Percentiles rank a stretch among this genome's conserved stretches.
Conservation (phyloP, 2,329 filamentous ascomycete species). For the Coniochaeta sp. region DNA sequence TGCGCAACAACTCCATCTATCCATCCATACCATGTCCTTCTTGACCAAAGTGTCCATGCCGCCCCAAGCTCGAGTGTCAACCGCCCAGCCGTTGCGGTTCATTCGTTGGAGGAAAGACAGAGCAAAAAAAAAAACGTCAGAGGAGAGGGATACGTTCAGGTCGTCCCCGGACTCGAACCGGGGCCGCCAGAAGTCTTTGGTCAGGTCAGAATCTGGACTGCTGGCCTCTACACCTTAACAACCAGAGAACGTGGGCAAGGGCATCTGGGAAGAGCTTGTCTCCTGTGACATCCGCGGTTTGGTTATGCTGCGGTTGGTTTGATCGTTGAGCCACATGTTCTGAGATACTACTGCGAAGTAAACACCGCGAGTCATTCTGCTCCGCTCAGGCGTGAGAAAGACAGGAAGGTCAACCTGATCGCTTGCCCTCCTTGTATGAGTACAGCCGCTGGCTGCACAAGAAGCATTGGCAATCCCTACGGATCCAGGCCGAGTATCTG, state of each 20-base stretch:
- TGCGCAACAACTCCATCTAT: too few species aligned
- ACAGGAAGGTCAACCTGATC: not conserved
- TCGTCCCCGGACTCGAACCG: conserved; percentile 1
- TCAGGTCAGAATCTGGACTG: not conserved
- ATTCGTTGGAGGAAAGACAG: too few species aligned
- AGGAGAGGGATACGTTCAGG: not conserved
- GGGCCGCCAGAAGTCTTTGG: not conserved
- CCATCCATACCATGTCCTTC: too few species aligned
- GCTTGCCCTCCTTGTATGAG: too few species aligned
- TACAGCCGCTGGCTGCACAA: too few species aligned
- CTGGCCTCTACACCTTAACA: conserved; percentile 1
- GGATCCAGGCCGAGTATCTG: too few species aligned
- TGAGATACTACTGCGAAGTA: too few species aligned
- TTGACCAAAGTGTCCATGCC: too few species aligned
- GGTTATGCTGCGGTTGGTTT: too few species aligned
- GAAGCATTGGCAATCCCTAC: too few species aligned
- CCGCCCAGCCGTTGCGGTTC: too few species aligned
- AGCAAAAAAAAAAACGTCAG: not conserved
- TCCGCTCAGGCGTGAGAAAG: not conserved
- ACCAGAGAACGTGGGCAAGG: not conserved
- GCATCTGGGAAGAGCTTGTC: not conserved
- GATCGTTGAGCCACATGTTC: not conserved
- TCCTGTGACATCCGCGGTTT: not conserved
- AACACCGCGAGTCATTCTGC: not conserved
- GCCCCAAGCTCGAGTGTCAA: too few species aligned